Evolutionary conservation across 768 basidiomycete genomes (phyloP).

Genomic region (Suillus luteus): DNA sequence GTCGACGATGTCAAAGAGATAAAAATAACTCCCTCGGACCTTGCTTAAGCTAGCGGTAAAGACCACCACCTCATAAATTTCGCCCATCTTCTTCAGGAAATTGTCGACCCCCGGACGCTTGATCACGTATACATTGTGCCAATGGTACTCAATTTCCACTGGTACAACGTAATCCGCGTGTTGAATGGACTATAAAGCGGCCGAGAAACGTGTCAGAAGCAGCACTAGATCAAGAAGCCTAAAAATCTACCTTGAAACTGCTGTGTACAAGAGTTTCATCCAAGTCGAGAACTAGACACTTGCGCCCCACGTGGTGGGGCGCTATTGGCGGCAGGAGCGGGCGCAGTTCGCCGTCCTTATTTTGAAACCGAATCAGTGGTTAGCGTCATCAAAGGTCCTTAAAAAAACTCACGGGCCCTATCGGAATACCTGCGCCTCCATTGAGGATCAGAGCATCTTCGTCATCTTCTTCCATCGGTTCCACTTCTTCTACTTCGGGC

Average conservation of each 20-base stretch:
- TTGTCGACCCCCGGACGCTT: conserved; percentile 98
- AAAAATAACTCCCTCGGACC: conserved; percentile 45
- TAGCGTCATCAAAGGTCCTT: neutral
- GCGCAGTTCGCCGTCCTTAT: conserved; percentile 80
- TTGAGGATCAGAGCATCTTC: conserved; percentile 87
- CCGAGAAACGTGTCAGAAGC: conserved; percentile 17
- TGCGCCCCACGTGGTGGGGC: conserved; percentile 80
- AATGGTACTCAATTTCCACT: conserved; percentile 97
- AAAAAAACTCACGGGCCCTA: conserved; percentile 73
- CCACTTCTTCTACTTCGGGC: conserved; percentile 58
- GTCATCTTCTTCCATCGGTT: conserved; percentile 76
- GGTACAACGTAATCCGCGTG: conserved; percentile 98
- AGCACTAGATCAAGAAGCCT: conserved; percentile 3
- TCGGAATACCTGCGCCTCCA: conserved; percentile 93
- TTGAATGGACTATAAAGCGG: conserved; percentile 68
- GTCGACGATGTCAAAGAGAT: conserved; percentile 11
- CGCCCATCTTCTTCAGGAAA: conserved; percentile 97
- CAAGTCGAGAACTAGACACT: conserved; percentile 95
- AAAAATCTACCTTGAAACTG: conserved; percentile 84
- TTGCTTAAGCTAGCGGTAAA: conserved; percentile 99
- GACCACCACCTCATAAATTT: conserved; percentile 96
- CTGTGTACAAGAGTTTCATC: conserved; percentile 98
- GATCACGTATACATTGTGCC: conserved; percentile 99
- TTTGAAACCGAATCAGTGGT: conserved; percentile 11
- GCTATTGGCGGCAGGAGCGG: conserved; percentile 88